Base-by-base conservation (phyloP, 1,139 yeast species). In the Taphrina deformans region DNA sequence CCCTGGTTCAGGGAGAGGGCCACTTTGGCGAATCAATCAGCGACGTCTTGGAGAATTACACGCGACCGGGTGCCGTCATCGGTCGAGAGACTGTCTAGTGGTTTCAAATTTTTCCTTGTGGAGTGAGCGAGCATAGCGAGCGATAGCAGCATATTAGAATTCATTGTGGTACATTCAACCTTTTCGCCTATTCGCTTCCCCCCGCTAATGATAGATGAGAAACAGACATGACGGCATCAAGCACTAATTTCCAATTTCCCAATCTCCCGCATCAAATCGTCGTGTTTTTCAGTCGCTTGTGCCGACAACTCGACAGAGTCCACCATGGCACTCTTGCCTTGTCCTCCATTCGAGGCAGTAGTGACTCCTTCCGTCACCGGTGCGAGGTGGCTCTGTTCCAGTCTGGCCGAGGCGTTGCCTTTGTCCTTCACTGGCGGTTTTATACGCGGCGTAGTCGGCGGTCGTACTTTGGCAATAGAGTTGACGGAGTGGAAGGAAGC, bases 401-500 rank as follows among this genome's bases (percentile, higher is more conserved):
- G 3, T 7, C 5, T 2, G 7, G 21, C 18, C 2, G 18, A n/a
- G 5, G 18, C 41, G 16, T 12, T 12, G 16, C 41, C 6, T 24
- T 53, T 53, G 14, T 35, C 48, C 48, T 31, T 35, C 2, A 24
- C 12, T 3, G 45, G 21, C 35, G 58, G 45, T 24, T 40, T 53
- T 33, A 53, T 38, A 1, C 58, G 45, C 10, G 58, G 58, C 18
- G 58, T 53, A 10, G 58, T 53, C 2, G 63, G 63, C 5, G 63
- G 63, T 23, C 55, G 24, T 21, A 50, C 63, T 23, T 50, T 48
- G 23, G 63, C 51, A n/a, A 59, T 52, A 14, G 63, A 59, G 3
- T 40, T 50, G 55, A 59, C 63, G 12, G 63, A 59, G 29, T 59
- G 55, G 29, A 59, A 31, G 16, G 63, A 59, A 16, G 41, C 44